Conservation (phyloP, 164 flowering plant genomes). For the Kingdonia uniflora region DNA sequence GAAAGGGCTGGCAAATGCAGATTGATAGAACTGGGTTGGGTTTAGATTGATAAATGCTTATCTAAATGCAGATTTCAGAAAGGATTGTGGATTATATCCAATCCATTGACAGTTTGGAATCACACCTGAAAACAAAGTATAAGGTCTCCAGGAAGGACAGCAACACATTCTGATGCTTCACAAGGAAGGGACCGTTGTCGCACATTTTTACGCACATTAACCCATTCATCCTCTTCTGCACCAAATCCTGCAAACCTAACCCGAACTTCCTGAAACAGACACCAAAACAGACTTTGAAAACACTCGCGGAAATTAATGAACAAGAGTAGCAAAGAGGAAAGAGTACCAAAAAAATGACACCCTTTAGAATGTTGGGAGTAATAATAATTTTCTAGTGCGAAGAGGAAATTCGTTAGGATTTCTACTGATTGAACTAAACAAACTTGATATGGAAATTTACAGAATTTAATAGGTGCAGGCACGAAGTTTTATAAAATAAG, state of each 20-base stretch:
- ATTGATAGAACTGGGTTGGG: no score
- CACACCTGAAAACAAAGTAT: conserved; percentile 92
- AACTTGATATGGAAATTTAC: no score
- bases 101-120: not conserved
- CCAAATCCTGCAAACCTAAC: conserved; percentile 95
- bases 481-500: no score
- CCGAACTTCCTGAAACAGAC: conserved; percentile 66
- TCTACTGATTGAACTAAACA: no score
- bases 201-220: conserved; percentile 64
- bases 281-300: not conserved
- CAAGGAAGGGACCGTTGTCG: conserved; percentile 96
- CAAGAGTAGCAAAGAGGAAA: not conserved
- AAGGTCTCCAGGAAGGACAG: conserved; percentile 91
- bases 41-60: no score
- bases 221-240: conserved; percentile 96
- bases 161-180: conserved; percentile 95
- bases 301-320: not conserved
- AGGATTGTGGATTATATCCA: no score
- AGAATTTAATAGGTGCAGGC: no score
- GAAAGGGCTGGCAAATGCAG: no score
- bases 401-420: no score
- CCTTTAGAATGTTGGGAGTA: not conserved
- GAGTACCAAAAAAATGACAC: not conserved
- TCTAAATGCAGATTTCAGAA: no score
- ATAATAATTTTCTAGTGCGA: no score